phyloP scores from a whole-genome alignment of 768 basidiomycete species.

The Russula compacta region DNA sequence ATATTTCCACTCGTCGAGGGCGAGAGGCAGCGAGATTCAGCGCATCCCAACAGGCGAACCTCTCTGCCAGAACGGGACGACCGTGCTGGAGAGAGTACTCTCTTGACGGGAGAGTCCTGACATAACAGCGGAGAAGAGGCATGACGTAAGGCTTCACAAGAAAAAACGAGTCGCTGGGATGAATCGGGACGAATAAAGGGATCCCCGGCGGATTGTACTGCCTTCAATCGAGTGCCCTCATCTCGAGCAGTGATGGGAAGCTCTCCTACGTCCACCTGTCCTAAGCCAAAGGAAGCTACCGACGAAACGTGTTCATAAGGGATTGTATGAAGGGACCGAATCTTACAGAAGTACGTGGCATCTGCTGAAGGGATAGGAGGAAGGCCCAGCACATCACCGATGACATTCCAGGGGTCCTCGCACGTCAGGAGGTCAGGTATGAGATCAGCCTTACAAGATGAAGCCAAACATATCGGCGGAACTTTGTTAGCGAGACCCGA shows the following conservation, averaged over 20 bases:
- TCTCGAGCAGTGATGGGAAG: background rate
- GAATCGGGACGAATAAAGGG: background rate
- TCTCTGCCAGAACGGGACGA: background rate
- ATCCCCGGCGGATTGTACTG: background rate
- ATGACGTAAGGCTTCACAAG: background rate
- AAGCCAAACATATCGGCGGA: background rate
- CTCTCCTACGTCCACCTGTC: background rate
- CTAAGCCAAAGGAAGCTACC: background rate
- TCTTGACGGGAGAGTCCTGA: background rate
- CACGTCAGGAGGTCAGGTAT: constrained; percentile 5
- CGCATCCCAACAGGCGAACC: background rate
- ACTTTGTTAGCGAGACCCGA: background rate
- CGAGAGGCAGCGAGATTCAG: background rate
- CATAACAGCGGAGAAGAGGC: background rate
- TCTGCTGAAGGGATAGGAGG: constrained; percentile 13
- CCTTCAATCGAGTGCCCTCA: background rate
- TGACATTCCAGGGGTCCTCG: constrained; percentile 17
- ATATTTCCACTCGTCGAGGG: background rate
- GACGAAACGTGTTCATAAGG: background rate
- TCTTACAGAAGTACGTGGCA: background rate
- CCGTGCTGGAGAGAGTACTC: background rate
- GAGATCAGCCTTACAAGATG: constrained; percentile 3
- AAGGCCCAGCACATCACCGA: constrained; percentile 14
- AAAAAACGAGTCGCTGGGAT: background rate
- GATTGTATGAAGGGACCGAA: background rate